phyloP scores from a whole-genome alignment of 257 asterid species.

The Solanum dulcamara region DNA sequence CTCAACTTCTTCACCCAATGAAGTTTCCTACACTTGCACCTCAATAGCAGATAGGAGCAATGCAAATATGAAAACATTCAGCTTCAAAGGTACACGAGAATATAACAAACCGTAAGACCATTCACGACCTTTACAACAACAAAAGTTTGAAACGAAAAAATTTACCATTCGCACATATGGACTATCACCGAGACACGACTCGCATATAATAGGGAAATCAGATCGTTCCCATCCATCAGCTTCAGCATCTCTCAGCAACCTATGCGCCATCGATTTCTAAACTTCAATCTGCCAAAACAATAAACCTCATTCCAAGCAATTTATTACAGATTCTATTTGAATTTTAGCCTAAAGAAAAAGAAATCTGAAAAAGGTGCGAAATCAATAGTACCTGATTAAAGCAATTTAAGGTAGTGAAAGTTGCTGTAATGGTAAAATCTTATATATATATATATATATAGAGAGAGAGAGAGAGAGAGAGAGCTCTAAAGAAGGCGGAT shows the following conservation, averaged over 20 bases:
- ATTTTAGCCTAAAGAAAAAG: not conserved
- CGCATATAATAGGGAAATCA: slow-evolving; percentile 90
- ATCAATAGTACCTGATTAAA: not conserved
- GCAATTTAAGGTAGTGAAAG: not conserved
- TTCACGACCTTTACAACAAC: not conserved
- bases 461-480: too few species aligned
- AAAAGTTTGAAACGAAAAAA: not conserved
- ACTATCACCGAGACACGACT: slow-evolving; percentile 92
- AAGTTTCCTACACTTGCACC: not conserved
- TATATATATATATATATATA: too few species aligned
- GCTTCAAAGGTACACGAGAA: not conserved
- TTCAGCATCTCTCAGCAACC: slow-evolving; percentile 80
- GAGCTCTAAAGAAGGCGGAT: not conserved
- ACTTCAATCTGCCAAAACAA: not conserved
- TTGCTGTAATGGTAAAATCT: not conserved
- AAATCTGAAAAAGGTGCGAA: not conserved
- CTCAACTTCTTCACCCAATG: not conserved
- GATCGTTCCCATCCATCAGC: slow-evolving; percentile 99
- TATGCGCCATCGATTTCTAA: slow-evolving; percentile 55
- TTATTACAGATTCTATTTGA: not conserved
- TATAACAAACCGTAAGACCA: not conserved
- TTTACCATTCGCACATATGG: slow-evolving; percentile 96
- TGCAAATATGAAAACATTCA: not conserved
- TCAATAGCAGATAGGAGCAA: not conserved
- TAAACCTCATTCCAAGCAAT: not conserved